Percentiles rank a stretch among this genome's conserved stretches.
phyloP scores from a whole-genome alignment of 495 filamentous ascomycete species.

The Haplographium delicatum region DNA sequence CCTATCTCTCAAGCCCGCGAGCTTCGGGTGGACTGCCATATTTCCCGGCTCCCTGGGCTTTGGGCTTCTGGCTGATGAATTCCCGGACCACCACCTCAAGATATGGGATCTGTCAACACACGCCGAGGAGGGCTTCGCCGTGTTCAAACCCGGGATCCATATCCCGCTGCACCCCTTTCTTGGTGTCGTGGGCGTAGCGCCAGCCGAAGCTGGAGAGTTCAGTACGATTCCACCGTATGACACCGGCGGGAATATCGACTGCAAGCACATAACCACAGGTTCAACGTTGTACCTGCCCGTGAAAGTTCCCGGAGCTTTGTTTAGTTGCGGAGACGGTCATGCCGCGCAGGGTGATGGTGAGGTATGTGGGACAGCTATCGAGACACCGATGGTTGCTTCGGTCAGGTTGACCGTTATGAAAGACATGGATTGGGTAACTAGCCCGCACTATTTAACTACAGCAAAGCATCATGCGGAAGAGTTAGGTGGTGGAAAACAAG shows the following conservation, averaged over 20 bases:
- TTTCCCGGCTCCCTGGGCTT: slow-evolving; percentile 35
- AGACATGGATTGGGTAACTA: slow-evolving; percentile 36
- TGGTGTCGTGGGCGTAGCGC: slow-evolving; percentile 47
- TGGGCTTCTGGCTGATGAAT: slow-evolving; percentile 44
- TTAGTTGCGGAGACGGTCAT: slow-evolving; percentile 51
- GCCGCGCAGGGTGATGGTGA: slow-evolving; percentile 50
- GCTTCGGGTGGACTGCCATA: slow-evolving; percentile 48
- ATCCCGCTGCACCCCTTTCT: slow-evolving; percentile 46
- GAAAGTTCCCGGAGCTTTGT: slow-evolving; percentile 42
- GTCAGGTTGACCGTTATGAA: slow-evolving; percentile 42
- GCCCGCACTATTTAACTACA: slow-evolving; percentile 39
- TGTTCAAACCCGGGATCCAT: slow-evolving; percentile 38
- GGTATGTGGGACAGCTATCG: slow-evolving; percentile 49
- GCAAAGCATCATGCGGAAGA: slow-evolving; percentile 19
- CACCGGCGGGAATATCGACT: slow-evolving; percentile 48
- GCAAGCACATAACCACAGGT: slow-evolving; percentile 40
- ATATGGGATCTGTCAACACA: slow-evolving; percentile 39
- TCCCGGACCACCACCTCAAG: slow-evolving; percentile 36
- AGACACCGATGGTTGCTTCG: slow-evolving; percentile 44
- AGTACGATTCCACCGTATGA: slow-evolving; percentile 46
- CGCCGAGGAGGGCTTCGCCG: slow-evolving; percentile 32
- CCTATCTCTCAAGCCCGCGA: slow-evolving; percentile 35
- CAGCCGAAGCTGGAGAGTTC: slow-evolving; percentile 35
- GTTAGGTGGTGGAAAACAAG: slow-evolving; percentile 12
- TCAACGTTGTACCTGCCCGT: slow-evolving; percentile 42